These are phyloP conservation scores for Eucalyptus sp. DNA, from an alignment of 345 rosid genomes.

Conservation along the genomic window DNA sequence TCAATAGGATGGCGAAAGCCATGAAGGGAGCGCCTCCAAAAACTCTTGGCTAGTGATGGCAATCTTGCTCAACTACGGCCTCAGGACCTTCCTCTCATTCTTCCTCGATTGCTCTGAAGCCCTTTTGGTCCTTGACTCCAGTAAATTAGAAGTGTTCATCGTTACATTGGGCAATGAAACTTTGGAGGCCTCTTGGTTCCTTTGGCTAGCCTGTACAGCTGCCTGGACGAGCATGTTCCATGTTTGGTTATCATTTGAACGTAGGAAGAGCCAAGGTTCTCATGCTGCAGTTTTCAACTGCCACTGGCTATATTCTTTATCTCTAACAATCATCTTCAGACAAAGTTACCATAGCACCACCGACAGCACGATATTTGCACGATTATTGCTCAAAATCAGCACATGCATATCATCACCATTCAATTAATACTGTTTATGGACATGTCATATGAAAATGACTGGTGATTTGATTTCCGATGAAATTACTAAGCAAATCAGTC, in stretches of 20 bases:
- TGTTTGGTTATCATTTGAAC: constrained; percentile 33
- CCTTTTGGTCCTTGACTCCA: constrained; percentile 44
- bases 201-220: not conserved
- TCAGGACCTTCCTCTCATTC: constrained; percentile 31
- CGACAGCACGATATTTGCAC: accelerated
- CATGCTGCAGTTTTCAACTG: too few relatives aligned
- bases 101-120: constrained; percentile 1
- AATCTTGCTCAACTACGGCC: constrained; percentile 57
- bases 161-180: constrained; percentile 41
- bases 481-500: not conserved
- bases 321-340: too few relatives aligned
- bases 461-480: not conserved
- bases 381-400: not conserved
- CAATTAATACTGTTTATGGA: not conserved
- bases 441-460: not conserved
- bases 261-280: constrained; percentile 53
- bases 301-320: too few relatives aligned
- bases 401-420: not conserved
- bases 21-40: constrained; percentile 78
- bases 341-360: constrained; percentile 15
- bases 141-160: constrained; percentile 45
- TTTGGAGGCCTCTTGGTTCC: not conserved
- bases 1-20: constrained; percentile 54
- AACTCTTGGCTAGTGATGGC: constrained; percentile 57
- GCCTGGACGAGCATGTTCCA: not conserved